Base-by-base conservation (phyloP, 2,329 filamentous ascomycete genomes). In the Tricladium varicosporioides region DNA sequence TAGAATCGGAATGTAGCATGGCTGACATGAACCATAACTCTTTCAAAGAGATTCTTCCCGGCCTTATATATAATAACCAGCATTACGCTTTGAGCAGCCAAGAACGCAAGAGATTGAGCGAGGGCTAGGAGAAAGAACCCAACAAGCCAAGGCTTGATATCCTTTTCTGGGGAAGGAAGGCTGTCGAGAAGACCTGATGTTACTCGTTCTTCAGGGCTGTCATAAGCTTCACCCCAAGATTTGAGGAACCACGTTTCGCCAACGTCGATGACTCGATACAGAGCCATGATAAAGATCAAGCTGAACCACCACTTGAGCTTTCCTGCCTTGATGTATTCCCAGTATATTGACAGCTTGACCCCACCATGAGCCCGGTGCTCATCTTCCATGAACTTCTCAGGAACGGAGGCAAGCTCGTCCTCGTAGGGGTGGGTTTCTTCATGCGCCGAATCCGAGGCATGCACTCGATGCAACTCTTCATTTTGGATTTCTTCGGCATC, bases 1-100 rank as follows among this genome's bases (percentile, higher is more conserved):
- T 96, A 94, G 72, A 92, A 97, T 1, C 91, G 85, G 74, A 97
- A 96, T 0, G 87, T 92, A 0, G 92, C 89, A 65, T 85, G 83
- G 68, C 87, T 88, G 50, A 96, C 89, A 51, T 82, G 83, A 1
- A 80, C 75, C 73, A 96, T 84, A 16, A 91, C 89, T 42, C 84
- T 79, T 59, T 77, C 78, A 72, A 96, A 96, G 50, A 97, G 81
- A 5, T 78, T 76, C 64, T 87, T 89, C 0, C 89, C 90, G 0
- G 92, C 90, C 32, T 82, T 82, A 69, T 94, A 92, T 18, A 91
- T 84, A 61, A 96, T 89, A n/a, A 87, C 75, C 11, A 92, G 80
- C 67, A 93, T 83, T 32, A 90, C 78, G 5, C 85, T 72, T 60
- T 90, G 85, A 0, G 84, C 84, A 8, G 86, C 64, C 19, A 85